A percentile compares a stretch with the other conserved stretches of the same genome.
Evolutionary conservation across 2,329 filamentous ascomycete species (phyloP).

Genomic region (Neofusicoccum cordaticola): DNA sequence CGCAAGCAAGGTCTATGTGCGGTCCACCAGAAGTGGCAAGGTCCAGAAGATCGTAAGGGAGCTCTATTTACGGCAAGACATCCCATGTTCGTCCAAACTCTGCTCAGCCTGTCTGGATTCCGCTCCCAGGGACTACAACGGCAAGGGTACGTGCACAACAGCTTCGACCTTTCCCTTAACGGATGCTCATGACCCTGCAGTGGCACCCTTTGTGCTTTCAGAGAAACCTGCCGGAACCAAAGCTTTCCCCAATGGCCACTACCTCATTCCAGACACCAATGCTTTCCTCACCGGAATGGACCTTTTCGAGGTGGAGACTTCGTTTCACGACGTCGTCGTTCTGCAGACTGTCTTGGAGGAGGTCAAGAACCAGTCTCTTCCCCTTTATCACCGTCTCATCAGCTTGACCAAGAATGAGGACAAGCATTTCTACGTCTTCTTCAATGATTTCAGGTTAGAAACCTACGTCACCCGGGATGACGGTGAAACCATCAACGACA

Average conservation of each 20-base stretch:
- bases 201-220: slow-evolving; percentile 80
- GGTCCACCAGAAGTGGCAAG: slow-evolving; percentile 92
- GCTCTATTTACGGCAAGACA: slow-evolving; percentile 92
- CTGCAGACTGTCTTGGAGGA: slow-evolving; percentile 96
- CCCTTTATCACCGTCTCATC: slow-evolving; percentile 90
- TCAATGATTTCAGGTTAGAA: slow-evolving; percentile 95
- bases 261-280: slow-evolving; percentile 94
- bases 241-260: slow-evolving; percentile 81
- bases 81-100: slow-evolving; percentile 90
- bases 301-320: slow-evolving; percentile 84
- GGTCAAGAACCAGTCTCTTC: slow-evolving; percentile 86
- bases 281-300: slow-evolving; percentile 95
- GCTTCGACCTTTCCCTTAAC: slow-evolving; percentile 23
- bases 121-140: slow-evolving; percentile 76
- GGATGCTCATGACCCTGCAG: slow-evolving; percentile 44
- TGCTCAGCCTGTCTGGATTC: slow-evolving; percentile 72
- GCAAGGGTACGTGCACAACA: slow-evolving; percentile 57
- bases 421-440: slow-evolving; percentile 97
- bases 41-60: slow-evolving; percentile 98
- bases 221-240: slow-evolving; percentile 83
- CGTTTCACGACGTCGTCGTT: slow-evolving; percentile 95
- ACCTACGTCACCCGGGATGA: slow-evolving; percentile 74
- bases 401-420: slow-evolving; percentile 91
- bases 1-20: slow-evolving; percentile 92
- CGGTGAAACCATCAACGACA: slow-evolving; percentile 90